Base-by-base conservation (phyloP, 169 alveolate genomes). In the Blepharisma undulans region DNA sequence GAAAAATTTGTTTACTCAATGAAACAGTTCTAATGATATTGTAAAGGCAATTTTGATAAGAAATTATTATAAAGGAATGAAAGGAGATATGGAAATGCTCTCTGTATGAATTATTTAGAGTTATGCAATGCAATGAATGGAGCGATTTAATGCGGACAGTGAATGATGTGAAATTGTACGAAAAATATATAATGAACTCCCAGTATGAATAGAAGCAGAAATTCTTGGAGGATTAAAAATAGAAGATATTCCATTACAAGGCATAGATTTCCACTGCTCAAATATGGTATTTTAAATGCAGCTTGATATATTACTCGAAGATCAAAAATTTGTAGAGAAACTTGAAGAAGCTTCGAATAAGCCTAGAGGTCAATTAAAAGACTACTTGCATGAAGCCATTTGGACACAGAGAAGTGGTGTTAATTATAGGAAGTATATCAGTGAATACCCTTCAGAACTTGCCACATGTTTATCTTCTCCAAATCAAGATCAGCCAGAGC, bases 21-120 rank as follows among this genome's bases (percentile, higher is more conserved):
- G 89, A 78, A 34, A 30, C 22, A 60, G 19, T 12, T 21, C 89
- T 4, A 22, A 22, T 22, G 30, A 21, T 1, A 34, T 60, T 21
- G 89, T 34, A 19, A 82, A 82, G n/a, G 29, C 77, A 14, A 36
- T 82, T 22, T 30, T 82, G 7, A 22, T 82, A 6, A 33, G 89
- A 22, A 78, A 30, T 22, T 82, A 25, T 60, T 82, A 82, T 60
- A 82, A 48, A 59, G 89, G 89, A 1, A 82, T 82, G 89, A 74
- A 25, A 22, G 89, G 89, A 60, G 89, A 82, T 82, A 33, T 82
- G 2, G 76, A 32, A 22, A 82, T 82, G 89, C 32, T 82, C 6
- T 1, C 29, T n/a, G 89, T 21, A 21, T 48, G 10, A 14, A 8
- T 10, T 74, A 74, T 14, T 8, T 74, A 74, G 80, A 74, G 18